Evolutionary conservation across 768 basidiomycete genomes (phyloP), one percentile per base, ranked within the genome.

Genomic region (Hebeloma cylindrosporum): DNA sequence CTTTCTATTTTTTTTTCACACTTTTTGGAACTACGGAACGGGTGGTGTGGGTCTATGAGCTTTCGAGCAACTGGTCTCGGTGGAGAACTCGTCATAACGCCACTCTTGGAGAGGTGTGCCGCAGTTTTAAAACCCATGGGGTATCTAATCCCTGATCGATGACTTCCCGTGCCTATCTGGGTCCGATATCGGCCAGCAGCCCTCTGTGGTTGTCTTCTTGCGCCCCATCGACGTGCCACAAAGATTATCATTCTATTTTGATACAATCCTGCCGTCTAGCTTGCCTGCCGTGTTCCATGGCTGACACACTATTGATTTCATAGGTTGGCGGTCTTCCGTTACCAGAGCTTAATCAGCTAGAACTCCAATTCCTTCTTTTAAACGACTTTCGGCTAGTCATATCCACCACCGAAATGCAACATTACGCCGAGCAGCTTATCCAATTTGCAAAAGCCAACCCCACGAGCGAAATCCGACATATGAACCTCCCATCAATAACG

Each of bases 271-370:
- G n/a, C n/a, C n/a, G n/a, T n/a, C n/a, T n/a, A n/a, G n/a, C n/a
- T n/a, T 42, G 7, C 35, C 22, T 28, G 20, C 32, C 10, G n/a
- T n/a, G n/a, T n/a, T n/a, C n/a, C n/a, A 22, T 3, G 16, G 27
- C 29, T 30, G 9, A 37, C 25, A 30, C 31, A 10, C 10, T 33
- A 22, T 40, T 13, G 9, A 10, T 16, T 30, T 21, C 8, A 7
- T 56, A 94, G 93, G 95, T 99, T 50, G 96, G 96, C 31, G 96
- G 96, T 18, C 78, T 99, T 0, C 96, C 96, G 0, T 81, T 90
- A 46, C 73, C 84, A 26, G 92, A 95, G 62, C 80, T 99, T 38
- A 98, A 99, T 64, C 91, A 94, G 59, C 83, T 99, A 40, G 96
- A 99, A 60, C 83, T 99, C 1, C 96, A 98, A 54, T 99, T 99